A percentile compares a stretch with the other conserved stretches of the same genome.
phyloP scores from a whole-genome alignment of 441 rosid genomes.

The Corymbia citriodora region DNA sequence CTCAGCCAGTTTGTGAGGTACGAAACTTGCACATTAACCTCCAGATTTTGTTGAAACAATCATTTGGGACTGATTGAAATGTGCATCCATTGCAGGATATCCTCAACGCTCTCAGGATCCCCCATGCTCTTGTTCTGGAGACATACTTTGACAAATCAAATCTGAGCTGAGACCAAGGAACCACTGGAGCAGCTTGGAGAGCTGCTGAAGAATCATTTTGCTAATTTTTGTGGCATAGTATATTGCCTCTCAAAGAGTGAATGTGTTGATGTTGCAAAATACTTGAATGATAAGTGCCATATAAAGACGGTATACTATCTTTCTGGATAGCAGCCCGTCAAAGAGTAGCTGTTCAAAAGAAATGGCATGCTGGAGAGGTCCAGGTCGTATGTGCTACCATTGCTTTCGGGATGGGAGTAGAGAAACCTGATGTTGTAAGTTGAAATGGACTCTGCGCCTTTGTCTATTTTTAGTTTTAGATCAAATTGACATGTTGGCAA shows the following conservation, averaged over 20 bases:
- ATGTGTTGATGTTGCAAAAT: too few species aligned
- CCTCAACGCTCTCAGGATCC: conserved; percentile 65
- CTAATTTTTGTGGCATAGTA: conserved; percentile 65
- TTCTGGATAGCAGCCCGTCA: conserved; percentile 85
- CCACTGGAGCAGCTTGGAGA: conserved; percentile 80
- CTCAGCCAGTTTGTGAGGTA: conserved; percentile 74
- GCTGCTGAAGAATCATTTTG: conserved; percentile 59
- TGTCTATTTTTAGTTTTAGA: not conserved
- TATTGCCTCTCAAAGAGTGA: too few species aligned
- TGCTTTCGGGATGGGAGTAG: conserved; percentile 98
- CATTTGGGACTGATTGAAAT: not conserved
- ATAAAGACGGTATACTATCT: conserved; percentile 16
- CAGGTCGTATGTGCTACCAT: too few species aligned
- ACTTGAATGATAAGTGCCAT: too few species aligned
- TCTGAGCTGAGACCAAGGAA: conserved; percentile 69
- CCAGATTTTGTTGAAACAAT: not conserved
- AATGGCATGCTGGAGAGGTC: conserved; percentile 78
- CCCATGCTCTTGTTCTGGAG: conserved; percentile 73
- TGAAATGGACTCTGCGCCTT: not conserved
- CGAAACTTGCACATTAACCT: not conserved
- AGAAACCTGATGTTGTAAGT: conserved; percentile 94
- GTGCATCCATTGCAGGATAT: conserved; percentile 54
- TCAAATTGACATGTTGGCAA: fast-evolving
- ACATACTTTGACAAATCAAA: conserved; percentile 95
- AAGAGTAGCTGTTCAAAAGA: conserved; percentile 75